phyloP scores from a whole-genome alignment of 2,329 filamentous ascomycete genomes.

The Arachnopeziza araneosa region DNA sequence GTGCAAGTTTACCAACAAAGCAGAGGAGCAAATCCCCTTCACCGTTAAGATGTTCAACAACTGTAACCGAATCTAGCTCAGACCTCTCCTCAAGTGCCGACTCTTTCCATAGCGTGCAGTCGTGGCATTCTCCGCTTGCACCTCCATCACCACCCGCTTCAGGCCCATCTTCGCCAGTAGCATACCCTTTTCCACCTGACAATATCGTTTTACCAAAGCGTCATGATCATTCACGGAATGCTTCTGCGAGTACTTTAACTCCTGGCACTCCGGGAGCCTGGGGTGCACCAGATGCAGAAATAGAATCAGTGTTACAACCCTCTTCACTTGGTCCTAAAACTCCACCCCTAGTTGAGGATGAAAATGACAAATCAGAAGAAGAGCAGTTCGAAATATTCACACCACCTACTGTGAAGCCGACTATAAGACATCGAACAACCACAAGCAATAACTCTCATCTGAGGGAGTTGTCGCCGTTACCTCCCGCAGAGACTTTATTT shows the following conservation, averaged over 20 bases:
- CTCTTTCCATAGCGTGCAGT: slow-evolving; percentile 50
- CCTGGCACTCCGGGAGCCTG: slow-evolving; percentile 22
- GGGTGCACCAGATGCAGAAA: slow-evolving; percentile 11
- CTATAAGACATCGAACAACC: slow-evolving; percentile 48
- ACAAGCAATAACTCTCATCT: slow-evolving; percentile 45
- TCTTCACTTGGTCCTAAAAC: slow-evolving; percentile 33
- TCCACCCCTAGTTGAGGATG: slow-evolving; percentile 39
- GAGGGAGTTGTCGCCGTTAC: slow-evolving; percentile 60
- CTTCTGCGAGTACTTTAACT: slow-evolving; percentile 31
- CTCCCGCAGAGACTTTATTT: slow-evolving; percentile 61
- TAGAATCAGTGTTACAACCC: slow-evolving; percentile 9
- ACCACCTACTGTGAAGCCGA: slow-evolving; percentile 14
- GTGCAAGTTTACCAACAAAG: slow-evolving; percentile 38
- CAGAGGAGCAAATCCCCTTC: slow-evolving; percentile 22
- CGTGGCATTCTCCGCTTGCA: slow-evolving; percentile 43
- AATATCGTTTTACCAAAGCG: slow-evolving; percentile 25
- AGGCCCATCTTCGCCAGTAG: slow-evolving; percentile 34
- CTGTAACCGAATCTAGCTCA: slow-evolving; percentile 23
- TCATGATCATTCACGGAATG: slow-evolving; percentile 21
- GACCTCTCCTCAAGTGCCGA: slow-evolving; percentile 44
- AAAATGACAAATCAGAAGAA: slow-evolving; percentile 36
- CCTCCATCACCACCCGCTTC: slow-evolving; percentile 42
- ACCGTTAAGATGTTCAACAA: slow-evolving; percentile 20
- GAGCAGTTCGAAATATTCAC: slow-evolving; percentile 33
- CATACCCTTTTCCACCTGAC: slow-evolving; percentile 37